phyloP scores from a whole-genome alignment of 306 rosid species.

The Vigna angularis region DNA sequence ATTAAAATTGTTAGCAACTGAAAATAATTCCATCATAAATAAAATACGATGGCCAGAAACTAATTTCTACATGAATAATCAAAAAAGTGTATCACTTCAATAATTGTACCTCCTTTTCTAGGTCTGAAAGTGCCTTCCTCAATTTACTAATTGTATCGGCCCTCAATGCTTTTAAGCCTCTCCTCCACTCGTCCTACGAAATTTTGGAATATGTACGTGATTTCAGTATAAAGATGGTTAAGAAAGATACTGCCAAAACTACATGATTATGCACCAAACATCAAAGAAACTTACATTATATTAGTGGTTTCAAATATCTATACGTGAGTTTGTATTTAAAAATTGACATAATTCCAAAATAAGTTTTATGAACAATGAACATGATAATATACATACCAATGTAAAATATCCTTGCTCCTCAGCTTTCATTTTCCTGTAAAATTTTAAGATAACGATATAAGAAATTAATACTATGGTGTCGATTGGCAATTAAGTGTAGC shows the following conservation, averaged over 20 bases:
- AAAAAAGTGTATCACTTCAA: conserved; percentile 18
- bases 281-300: neutral
- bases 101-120: conserved; percentile 87
- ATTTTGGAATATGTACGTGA: conserved; percentile 30
- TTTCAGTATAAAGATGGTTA: conserved; percentile 39
- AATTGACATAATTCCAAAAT: conserved; percentile 17
- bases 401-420: conserved; percentile 97
- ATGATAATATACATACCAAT: conserved; percentile 59
- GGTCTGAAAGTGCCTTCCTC: conserved; percentile 91
- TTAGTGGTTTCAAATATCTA: neutral
- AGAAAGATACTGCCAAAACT: conserved; percentile 21
- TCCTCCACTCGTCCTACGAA: conserved; percentile 94
- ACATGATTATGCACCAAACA: conserved; percentile 24
- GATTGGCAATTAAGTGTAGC: conserved; percentile 16
- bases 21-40: conserved; percentile 24
- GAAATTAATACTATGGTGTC: conserved; percentile 34
- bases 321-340: neutral
- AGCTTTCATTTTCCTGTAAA: conserved; percentile 92
- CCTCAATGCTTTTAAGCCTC: conserved; percentile 88
- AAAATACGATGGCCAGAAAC: neutral
- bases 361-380: conserved; percentile 34
- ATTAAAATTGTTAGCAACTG: conserved; percentile 46
- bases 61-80: conserved; percentile 20
- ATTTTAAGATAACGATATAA: conserved; percentile 31
- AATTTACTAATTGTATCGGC: conserved; percentile 83